Evolutionary conservation across 2,329 filamentous ascomycete species (phyloP), one percentile per base, ranked within the genome.

Genomic region (Aspergillus amoenus): DNA sequence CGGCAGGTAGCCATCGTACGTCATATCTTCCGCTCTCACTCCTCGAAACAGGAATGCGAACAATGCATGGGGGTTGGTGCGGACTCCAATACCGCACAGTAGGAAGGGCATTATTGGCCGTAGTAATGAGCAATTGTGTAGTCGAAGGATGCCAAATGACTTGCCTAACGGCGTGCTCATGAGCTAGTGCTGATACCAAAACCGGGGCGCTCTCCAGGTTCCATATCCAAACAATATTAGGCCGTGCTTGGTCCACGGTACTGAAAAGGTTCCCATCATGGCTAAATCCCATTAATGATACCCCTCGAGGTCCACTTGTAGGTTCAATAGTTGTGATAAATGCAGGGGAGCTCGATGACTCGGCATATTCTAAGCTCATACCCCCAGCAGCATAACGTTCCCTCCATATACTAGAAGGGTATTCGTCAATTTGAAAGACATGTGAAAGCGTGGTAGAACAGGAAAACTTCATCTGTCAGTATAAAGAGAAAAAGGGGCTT

Each of bases 171-270:
- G 69, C 66, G 40, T 76, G 70, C 45, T 78, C 76, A 49, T 79
- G 77, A 17, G 78, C 72, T 2, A 79, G 57, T 5, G 68, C 69
- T n/a, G 76, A 74, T 6, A 66, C 52, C 8, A 76, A 63, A 6
- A 53, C 62, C 2, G 70, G 64, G 0, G 66, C 62, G 4, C 48
- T 55, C 34, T 70, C 65, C 47, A 77, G 48, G 5, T 71, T 70
- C 77, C 77, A 79, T 57, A 79, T 73, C 76, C 77, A 79, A 18
- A 76, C 69, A 17, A 79, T 74, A 54, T 78, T 76, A 13, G 77
- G 73, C 7, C 73, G 69, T 21, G 66, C 65, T n/a, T 75, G 71
- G 53, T 75, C 72, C 39, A 75, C 68, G 3, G 73, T 76, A 9
- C 73, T 75, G 13, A 79, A 59, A 12, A 76, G 62, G 1, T 49